These are phyloP conservation scores for Sicyos baderoa DNA, from an alignment of 306 rosid species.

Conservation along the genomic window DNA sequence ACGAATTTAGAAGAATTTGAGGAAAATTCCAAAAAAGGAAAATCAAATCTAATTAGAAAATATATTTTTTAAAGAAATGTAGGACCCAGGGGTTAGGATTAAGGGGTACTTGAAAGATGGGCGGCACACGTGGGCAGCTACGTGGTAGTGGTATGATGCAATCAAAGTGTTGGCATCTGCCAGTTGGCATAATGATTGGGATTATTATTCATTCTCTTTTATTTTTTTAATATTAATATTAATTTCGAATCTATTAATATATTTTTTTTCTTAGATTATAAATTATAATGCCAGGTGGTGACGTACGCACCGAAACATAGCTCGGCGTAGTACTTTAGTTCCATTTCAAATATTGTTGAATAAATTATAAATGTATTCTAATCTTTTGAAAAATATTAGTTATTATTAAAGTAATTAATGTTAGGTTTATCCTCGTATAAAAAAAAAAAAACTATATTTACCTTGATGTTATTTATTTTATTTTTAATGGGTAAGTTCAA, in stretches of 20 bases:
- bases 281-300: background rate
- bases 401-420: no score
- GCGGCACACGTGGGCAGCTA: conserved; percentile 29
- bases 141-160: conserved; percentile 16
- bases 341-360: background rate
- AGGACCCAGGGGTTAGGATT: background rate
- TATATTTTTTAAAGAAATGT: background rate
- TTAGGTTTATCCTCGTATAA: no score
- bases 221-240: background rate
- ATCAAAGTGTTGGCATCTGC: conserved; percentile 16
- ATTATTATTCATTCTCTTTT: background rate
- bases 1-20: background rate
- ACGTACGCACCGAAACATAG: background rate
- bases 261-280: background rate
- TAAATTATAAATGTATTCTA: no score
- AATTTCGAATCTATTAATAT: background rate
- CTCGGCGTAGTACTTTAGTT: background rate
- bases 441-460: no score
- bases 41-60: background rate
- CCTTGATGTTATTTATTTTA: no score
- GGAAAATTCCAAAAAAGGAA: background rate
- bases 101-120: conserved; percentile 11
- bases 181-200: conserved; percentile 13
- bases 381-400: no score
- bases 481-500: no score